A percentile compares a stretch with the other conserved stretches of the same genome.
These are phyloP conservation scores for Aspergillus thermomutatus DNA, from an alignment of 2,329 filamentous ascomycete genomes.

Conservation along the genomic window DNA sequence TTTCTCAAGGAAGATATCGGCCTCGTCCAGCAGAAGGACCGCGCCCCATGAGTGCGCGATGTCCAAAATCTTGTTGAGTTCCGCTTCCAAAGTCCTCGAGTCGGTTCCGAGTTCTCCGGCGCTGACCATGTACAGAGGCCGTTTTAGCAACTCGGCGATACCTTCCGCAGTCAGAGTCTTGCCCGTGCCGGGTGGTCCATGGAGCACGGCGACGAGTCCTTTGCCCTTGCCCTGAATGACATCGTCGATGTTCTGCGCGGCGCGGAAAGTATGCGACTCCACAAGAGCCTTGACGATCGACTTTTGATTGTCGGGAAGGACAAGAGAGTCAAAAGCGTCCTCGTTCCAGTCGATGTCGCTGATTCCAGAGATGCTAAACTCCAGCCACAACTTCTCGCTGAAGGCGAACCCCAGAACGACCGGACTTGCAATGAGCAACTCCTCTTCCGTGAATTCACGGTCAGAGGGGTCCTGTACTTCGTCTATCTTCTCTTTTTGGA, in stretches of 20 bases:
- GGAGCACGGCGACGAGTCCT: conserved; percentile 76
- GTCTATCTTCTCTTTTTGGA: conserved; percentile 58
- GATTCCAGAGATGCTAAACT: conserved; percentile 77
- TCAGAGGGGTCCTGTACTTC: conserved; percentile 32
- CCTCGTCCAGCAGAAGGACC: conserved; percentile 80
- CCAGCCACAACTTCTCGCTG: conserved; percentile 84
- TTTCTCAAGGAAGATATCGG: conserved; percentile 79
- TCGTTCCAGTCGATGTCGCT: conserved; percentile 82
- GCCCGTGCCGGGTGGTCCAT: conserved; percentile 81
- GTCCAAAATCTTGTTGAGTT: conserved; percentile 80
- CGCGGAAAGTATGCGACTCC: conserved; percentile 78
- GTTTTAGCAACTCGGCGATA: conserved; percentile 77
- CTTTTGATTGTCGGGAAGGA: conserved; percentile 64
- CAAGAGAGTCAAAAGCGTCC: conserved; percentile 75
- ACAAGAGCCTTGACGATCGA: conserved; percentile 76
- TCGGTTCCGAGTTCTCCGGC: conserved; percentile 80
- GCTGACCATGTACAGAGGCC: conserved; percentile 78
- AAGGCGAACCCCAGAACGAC: conserved; percentile 86
- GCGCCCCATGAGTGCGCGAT: conserved; percentile 85
- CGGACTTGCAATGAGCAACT: conserved; percentile 78
- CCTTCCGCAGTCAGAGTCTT: conserved; percentile 87
- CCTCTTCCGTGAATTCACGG: conserved; percentile 71
- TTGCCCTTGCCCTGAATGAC: conserved; percentile 81
- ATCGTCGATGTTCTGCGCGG: conserved; percentile 77
- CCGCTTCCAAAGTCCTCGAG: conserved; percentile 66